Percentiles rank a stretch among this genome's conserved stretches.
Evolutionary conservation across 2,329 filamentous ascomycete genomes (phyloP).

Genomic region (Beauveria scarabaeidicola): DNA sequence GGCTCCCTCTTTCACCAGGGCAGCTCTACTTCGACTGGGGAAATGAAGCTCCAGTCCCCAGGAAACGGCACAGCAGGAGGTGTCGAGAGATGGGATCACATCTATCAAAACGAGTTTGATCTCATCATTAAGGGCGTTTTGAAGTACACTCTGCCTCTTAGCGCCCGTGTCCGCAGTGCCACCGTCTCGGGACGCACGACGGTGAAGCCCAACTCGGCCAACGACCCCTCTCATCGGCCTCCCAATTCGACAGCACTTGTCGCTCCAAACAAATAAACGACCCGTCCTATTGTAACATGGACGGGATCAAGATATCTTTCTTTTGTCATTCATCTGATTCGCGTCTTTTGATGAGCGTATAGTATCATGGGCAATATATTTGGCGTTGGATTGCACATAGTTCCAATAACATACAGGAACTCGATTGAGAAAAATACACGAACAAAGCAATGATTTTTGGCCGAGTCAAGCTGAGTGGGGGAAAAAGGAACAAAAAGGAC

Average conservation of each 20-base stretch:
- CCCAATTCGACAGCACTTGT: conserved; percentile 61
- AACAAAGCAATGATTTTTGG: neutral
- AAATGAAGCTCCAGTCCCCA: conserved; percentile 72
- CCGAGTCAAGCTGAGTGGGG: neutral
- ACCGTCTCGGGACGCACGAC: conserved; percentile 51
- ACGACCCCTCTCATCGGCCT: conserved; percentile 48
- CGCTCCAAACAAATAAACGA: conserved; percentile 11
- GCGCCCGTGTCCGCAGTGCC: conserved; percentile 49
- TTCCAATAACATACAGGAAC: neutral
- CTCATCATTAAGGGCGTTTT: conserved; percentile 85
- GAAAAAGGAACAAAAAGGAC: neutral
- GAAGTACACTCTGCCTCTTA: conserved; percentile 65
- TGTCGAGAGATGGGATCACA: conserved; percentile 78
- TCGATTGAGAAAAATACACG: neutral
- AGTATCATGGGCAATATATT: conserved; percentile 7
- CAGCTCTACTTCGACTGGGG: conserved; percentile 65
- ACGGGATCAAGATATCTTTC: neutral
- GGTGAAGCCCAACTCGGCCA: conserved; percentile 55
- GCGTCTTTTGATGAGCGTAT: conserved; percentile 4
- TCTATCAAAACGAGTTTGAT: conserved; percentile 86
- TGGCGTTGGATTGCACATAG: conserved; percentile 8
- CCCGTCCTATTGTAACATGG: conserved; percentile 8
- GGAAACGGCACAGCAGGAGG: conserved; percentile 86
- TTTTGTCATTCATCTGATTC: conserved; percentile 9
- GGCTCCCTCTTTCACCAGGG: conserved; percentile 76